A percentile compares a stretch with the other conserved stretches of the same genome.
Conservation (phyloP, 2,329 filamentous ascomycete genomes). For the Orbilia javanica region DNA sequence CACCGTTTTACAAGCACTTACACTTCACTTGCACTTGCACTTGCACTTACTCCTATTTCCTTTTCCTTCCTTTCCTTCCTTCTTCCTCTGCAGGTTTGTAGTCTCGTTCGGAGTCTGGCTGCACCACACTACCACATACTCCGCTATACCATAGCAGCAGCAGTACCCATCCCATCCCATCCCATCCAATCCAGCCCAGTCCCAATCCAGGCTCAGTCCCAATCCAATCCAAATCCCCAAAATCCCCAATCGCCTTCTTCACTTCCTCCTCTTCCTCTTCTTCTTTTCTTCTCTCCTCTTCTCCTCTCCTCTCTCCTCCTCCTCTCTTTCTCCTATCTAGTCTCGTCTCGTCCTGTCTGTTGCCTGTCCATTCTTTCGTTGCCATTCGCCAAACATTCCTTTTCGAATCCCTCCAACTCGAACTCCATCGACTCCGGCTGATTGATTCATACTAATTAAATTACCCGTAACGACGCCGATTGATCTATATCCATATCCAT, state of each 20-base stretch:
- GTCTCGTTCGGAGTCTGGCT: too few relatives aligned
- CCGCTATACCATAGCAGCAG: too few relatives aligned
- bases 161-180: too few relatives aligned
- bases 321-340: constrained; percentile 12
- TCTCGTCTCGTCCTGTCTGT: neutral
- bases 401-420: constrained; percentile 13
- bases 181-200: constrained; percentile 37
- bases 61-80: constrained; percentile 12
- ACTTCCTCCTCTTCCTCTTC: constrained; percentile 5
- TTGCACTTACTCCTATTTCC: constrained; percentile 56
- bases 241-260: constrained; percentile 36
- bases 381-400: constrained; percentile 36
- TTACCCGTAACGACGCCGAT: constrained; percentile 22
- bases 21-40: too few relatives aligned
- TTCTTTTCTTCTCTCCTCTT: neutral
- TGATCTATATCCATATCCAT: too few relatives aligned
- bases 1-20: too few relatives aligned
- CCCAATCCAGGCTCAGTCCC: constrained; percentile 18
- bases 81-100: constrained; percentile 27
- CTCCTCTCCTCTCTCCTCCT: constrained; percentile 6
- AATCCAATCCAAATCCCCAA: too few relatives aligned
- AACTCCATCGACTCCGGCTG: constrained; percentile 34
- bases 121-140: too few relatives aligned
- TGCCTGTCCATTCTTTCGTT: constrained; percentile 23
- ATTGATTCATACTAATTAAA: neutral